phyloP scores from a whole-genome alignment of 129 eudicot species.

The Centrapalus pauciflorus region DNA sequence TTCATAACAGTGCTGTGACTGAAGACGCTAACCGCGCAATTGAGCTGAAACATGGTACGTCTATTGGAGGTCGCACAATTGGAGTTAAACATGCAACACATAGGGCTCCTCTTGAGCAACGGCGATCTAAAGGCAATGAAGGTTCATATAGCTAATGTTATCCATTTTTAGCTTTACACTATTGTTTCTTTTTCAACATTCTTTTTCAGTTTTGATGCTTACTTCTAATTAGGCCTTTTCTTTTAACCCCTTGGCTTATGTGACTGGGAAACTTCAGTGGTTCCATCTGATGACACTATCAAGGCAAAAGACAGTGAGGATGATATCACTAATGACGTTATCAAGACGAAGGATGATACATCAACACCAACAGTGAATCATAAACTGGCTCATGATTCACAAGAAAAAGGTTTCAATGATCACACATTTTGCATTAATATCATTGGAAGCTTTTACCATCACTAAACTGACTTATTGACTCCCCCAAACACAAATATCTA shows the following conservation, averaged over 20 bases:
- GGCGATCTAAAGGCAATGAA: constrained; percentile 61
- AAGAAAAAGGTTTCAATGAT: constrained; percentile 38
- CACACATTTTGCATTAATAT: neutral
- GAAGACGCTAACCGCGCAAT: constrained; percentile 92
- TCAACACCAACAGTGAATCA: constrained; percentile 20
- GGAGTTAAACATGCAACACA: constrained; percentile 80
- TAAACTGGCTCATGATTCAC: constrained; percentile 26
- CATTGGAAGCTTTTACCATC: neutral
- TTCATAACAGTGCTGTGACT: constrained; percentile 50
- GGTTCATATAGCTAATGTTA: constrained; percentile 36
- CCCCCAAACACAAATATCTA: constrained; percentile 8
- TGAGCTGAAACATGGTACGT: constrained; percentile 78
- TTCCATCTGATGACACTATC: constrained; percentile 31
- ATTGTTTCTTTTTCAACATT: neutral
- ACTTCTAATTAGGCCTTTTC: neutral
- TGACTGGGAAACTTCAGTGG: constrained; percentile 14
- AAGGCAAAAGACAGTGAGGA: constrained; percentile 7
- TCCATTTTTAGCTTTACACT: neutral
- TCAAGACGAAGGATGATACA: constrained; percentile 23
- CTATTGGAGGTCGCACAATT: constrained; percentile 81
- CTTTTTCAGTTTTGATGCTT: neutral
- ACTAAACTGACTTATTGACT: neutral
- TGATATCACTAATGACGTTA: constrained; percentile 16
- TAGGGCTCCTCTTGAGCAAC: constrained; percentile 86
- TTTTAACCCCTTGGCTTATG: neutral